Evolutionary conservation across 805 yeast genomes (phyloP), one percentile per base, ranked within the genome.

Genomic region (Ogataea saltuana): DNA sequence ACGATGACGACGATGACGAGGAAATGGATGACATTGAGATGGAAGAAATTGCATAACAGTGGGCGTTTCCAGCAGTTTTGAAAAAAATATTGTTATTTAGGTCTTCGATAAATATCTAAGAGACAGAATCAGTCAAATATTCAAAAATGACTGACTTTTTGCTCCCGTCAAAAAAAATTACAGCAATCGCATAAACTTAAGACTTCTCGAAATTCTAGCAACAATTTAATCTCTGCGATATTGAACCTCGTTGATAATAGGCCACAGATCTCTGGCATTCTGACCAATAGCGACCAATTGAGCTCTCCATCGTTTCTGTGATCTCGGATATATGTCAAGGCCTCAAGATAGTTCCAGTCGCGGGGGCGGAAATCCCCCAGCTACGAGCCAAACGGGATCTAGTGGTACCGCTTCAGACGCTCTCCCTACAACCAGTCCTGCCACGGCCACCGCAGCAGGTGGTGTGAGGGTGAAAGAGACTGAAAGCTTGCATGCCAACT

Each of bases 21-120:
- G 79, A 74, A n/a, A 81, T 78, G 37, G 86, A 81, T 29, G 88
- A 83, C 54, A 64, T 80, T 28, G 88, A 83, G 51, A 81, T 85
- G 89, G 90, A 83, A 58, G 89, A 84, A 62, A 79, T 84, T 41
- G 76, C 78, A 13, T 43, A 34, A 39, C 13, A 16, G 6, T 15
- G 29, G n/a, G 6, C 13, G 13, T 26, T 13, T 30, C 33, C n/a
- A n/a, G n/a, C n/a, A n/a, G n/a, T n/a, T n/a, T n/a, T n/a, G n/a
- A n/a, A n/a, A n/a, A n/a, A n/a, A n/a, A n/a, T n/a, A n/a, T n/a
- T n/a, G n/a, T n/a, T n/a, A n/a, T n/a, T n/a, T n/a, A n/a, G n/a
- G n/a, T n/a, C n/a, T n/a, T n/a, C n/a, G n/a, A n/a, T n/a, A n/a
- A n/a, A n/a, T n/a, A n/a, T n/a, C n/a, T n/a, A n/a, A n/a, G n/a